Conservation (phyloP, 257 asterid species). For the Cruciata laevipes region DNA sequence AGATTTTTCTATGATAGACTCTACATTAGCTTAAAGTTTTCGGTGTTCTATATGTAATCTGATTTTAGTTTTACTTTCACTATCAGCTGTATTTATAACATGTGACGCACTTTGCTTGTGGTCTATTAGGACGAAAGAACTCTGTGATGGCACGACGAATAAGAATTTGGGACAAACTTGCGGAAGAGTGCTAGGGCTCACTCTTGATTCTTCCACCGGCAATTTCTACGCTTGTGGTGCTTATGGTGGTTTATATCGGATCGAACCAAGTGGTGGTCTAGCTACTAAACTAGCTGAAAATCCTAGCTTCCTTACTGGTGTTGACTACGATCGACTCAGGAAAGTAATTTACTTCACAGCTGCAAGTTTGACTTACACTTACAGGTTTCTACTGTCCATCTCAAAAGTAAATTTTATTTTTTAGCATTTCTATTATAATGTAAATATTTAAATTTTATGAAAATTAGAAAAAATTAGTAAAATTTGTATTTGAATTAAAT, state of each 20-base stretch:
- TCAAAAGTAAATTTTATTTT: no score
- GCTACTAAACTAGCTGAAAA: background rate
- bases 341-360: background rate
- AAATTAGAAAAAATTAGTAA: no score
- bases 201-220: background rate
- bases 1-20: no score
- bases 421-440: no score
- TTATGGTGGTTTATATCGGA: background rate
- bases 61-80: no score
- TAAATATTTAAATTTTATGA: no score
- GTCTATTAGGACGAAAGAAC: slow-evolving; percentile 27
- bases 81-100: no score
- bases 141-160: slow-evolving; percentile 32
- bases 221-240: background rate
- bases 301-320: background rate
- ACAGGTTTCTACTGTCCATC: no score
- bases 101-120: no score
- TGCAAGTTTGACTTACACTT: background rate
- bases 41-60: no score
- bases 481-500: no score
- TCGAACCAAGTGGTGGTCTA: background rate
- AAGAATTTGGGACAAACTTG: slow-evolving; percentile 20
- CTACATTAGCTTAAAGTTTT: no score
- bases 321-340: background rate
- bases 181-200: slow-evolving; percentile 39